These are phyloP conservation scores for Patellifolia procumbens DNA, from an alignment of 179 eudicot species.

Conservation along the genomic window DNA sequence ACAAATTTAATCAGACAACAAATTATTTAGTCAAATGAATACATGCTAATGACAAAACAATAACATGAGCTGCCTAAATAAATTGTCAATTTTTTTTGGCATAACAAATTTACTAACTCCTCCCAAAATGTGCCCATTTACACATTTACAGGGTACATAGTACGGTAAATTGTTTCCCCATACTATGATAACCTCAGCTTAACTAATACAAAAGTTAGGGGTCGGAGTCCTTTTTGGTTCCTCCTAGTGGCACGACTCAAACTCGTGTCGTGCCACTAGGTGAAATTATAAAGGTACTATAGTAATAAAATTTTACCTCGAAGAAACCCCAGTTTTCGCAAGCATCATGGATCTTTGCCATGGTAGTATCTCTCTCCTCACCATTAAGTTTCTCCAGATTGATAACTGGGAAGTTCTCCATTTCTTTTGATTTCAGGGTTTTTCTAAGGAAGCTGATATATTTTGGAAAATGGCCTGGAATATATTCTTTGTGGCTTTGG, in stretches of 20 bases:
- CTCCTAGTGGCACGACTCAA: not conserved
- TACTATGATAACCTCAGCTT: not conserved
- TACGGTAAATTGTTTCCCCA: too few species aligned
- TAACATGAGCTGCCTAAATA: too few species aligned
- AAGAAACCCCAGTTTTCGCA: slow-evolving; percentile 82
- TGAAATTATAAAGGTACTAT: not conserved
- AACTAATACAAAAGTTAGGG: not conserved
- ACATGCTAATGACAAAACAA: not conserved
- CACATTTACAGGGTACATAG: too few species aligned
- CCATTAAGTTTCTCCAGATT: slow-evolving; percentile 66
- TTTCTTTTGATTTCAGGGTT: not conserved
- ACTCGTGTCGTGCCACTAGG: not conserved
- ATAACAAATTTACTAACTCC: too few species aligned
- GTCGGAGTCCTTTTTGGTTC: too few species aligned
- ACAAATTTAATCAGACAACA: not conserved
- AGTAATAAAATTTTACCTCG: slow-evolving; percentile 38
- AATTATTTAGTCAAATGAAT: not conserved
- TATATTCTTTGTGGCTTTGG: not conserved
- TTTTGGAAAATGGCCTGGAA: not conserved
- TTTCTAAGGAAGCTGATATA: not conserved
- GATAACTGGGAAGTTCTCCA: slow-evolving; percentile 59
- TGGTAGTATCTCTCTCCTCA: slow-evolving; percentile 56
- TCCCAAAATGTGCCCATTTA: too few species aligned
- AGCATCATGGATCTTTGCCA: slow-evolving; percentile 68
- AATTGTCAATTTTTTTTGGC: too few species aligned